Conservation (phyloP, 352 stramenopile genomes). For the Saprolegnia diclina region DNA sequence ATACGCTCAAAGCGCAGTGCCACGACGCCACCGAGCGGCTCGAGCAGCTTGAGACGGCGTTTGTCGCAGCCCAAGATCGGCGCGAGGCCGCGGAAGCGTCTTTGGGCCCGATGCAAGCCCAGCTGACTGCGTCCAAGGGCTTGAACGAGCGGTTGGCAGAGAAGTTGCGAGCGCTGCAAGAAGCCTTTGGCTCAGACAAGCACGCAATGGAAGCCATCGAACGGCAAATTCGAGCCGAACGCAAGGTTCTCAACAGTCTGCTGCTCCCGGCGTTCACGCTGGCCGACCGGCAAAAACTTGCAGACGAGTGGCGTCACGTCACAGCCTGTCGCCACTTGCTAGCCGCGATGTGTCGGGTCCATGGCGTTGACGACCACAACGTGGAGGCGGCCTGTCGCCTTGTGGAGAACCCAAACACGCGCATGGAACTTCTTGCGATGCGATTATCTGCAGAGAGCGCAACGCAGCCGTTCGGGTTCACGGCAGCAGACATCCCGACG, state of each 20-base stretch:
- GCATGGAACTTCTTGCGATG: background rate
- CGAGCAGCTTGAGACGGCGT: background rate
- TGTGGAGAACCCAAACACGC: background rate
- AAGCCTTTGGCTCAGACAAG: background rate
- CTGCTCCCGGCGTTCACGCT: background rate
- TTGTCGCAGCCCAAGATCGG: background rate
- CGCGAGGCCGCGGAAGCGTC: background rate
- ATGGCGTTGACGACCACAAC: background rate
- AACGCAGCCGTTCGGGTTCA: background rate
- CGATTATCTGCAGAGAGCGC: background rate
- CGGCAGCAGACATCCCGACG: background rate
- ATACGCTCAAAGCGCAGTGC: slow-evolving; percentile 1
- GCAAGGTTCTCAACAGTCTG: background rate
- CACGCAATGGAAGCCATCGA: background rate
- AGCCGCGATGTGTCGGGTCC: background rate
- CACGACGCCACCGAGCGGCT: background rate
- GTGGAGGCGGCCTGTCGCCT: background rate
- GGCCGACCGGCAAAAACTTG: background rate
- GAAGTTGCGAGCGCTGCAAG: background rate
- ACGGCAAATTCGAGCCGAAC: background rate
- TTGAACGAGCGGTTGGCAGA: background rate
- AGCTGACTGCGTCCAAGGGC: background rate
- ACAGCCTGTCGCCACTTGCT: background rate
- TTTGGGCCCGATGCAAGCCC: background rate
- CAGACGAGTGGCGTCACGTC: background rate